These are phyloP conservation scores for Beverwykella pulmonaria DNA, from an alignment of 495 filamentous ascomycete genomes.

Conservation along the genomic window DNA sequence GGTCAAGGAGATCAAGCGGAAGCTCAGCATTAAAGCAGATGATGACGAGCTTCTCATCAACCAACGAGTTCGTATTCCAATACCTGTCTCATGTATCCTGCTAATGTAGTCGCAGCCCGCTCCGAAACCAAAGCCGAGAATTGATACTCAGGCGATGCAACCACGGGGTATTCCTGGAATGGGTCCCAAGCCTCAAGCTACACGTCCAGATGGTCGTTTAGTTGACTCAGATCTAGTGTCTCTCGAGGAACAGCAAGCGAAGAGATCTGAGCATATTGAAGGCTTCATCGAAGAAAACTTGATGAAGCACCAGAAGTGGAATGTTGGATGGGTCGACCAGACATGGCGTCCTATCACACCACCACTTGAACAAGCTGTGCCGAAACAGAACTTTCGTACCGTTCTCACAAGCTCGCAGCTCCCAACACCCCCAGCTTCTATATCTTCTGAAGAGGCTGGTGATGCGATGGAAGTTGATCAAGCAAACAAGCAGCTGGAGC, in stretches of 20 bases:
- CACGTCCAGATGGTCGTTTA: constrained; percentile 69
- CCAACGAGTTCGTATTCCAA: constrained; percentile 67
- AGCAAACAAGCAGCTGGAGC: constrained; percentile 21
- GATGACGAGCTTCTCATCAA: constrained; percentile 91
- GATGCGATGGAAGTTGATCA: constrained; percentile 35
- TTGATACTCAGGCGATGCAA: constrained; percentile 57
- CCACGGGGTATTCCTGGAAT: constrained; percentile 27
- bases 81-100: not conserved
- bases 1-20: constrained; percentile 84
- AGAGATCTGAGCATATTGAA: constrained; percentile 79
- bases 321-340: constrained; percentile 78
- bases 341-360: constrained; percentile 81
- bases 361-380: constrained; percentile 59
- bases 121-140: constrained; percentile 54
- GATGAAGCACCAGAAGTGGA: constrained; percentile 82
- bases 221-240: constrained; percentile 74
- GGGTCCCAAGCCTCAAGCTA: constrained; percentile 38
- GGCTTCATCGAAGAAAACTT: constrained; percentile 78
- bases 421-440: constrained; percentile 83
- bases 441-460: constrained; percentile 53
- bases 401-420: constrained; percentile 76
- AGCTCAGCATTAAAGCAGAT: constrained; percentile 83
- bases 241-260: constrained; percentile 72
- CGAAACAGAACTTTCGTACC: constrained; percentile 69
- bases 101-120: constrained; percentile 40